Evolutionary conservation across 2,329 filamentous ascomycete species (phyloP).

Genomic region (Aspergillus quadricinctus): DNA sequence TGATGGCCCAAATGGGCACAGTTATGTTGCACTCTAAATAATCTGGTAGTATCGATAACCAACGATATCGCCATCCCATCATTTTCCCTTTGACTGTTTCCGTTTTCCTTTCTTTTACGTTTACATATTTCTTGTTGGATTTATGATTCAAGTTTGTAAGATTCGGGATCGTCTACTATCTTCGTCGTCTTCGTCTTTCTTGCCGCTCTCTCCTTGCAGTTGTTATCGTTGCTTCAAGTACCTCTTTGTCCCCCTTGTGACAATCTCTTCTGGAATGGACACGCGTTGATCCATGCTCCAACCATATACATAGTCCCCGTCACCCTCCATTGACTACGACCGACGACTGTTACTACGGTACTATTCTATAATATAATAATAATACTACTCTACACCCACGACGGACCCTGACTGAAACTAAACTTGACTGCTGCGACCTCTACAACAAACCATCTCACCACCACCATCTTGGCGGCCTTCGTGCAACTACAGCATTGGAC

Average conservation of each 20-base stretch:
- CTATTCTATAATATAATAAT: constrained; percentile 2
- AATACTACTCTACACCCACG: constrained; percentile 1
- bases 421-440: neutral
- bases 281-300: constrained; percentile 19
- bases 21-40: neutral
- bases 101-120: neutral
- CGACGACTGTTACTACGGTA: constrained; percentile 3
- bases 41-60: neutral
- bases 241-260: neutral
- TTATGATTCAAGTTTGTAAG: neutral
- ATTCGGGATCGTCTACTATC: neutral
- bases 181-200: neutral
- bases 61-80: neutral
- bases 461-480: neutral
- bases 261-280: constrained; percentile 12
- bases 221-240: neutral
- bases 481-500: constrained; percentile 7
- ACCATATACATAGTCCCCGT: constrained; percentile 6
- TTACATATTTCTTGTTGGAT: neutral
- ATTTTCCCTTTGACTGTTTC: neutral
- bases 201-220: neutral
- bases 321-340: constrained; percentile 5
- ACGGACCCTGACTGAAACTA: neutral
- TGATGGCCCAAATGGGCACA: neutral
- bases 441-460: neutral